A percentile compares a stretch with the other conserved stretches of the same genome.
phyloP scores from a whole-genome alignment of 768 basidiomycete species.

The Nidularia sp. region DNA sequence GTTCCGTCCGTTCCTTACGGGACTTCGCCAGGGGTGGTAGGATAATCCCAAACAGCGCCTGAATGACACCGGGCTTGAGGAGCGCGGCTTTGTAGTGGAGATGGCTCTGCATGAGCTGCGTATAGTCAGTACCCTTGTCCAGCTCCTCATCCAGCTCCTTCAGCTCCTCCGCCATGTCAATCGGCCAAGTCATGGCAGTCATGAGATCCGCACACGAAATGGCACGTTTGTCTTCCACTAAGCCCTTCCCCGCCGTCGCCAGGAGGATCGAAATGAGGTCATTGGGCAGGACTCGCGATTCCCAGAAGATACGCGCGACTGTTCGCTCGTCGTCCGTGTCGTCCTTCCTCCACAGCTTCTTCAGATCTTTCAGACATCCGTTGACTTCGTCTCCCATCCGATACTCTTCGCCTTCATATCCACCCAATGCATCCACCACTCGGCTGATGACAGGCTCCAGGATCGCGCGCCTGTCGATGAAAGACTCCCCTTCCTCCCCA shows the following conservation, averaged over 20 bases:
- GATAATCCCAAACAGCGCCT: constrained; percentile 70
- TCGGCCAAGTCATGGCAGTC: constrained; percentile 98
- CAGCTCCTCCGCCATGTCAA: constrained; percentile 91
- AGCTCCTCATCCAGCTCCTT: constrained; percentile 85
- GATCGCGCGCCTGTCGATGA: constrained; percentile 43
- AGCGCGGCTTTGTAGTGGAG: constrained; percentile 85
- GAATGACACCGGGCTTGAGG: constrained; percentile 63
- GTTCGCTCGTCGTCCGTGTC: constrained; percentile 97
- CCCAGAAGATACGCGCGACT: constrained; percentile 89
- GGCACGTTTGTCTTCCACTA: constrained; percentile 78
- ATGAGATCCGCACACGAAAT: constrained; percentile 85
- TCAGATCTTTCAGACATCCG: constrained; percentile 89
- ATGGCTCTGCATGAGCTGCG: constrained; percentile 76
- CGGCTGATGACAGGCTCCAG: constrained; percentile 66
- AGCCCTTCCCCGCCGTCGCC: constrained; percentile 72
- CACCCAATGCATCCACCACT: constrained; percentile 81
- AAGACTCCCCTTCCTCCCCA: constrained; percentile 18
- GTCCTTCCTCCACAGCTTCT: constrained; percentile 94
- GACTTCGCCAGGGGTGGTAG: constrained; percentile 75
- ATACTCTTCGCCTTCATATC: constrained; percentile 63
- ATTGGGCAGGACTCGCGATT: constrained; percentile 79
- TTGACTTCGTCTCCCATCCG: constrained; percentile 77
- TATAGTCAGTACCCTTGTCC: constrained; percentile 85
- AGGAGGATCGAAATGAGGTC: constrained; percentile 86
- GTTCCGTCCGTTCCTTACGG: constrained; percentile 63